These are phyloP conservation scores for Gossypium aridum DNA, from an alignment of 441 rosid genomes.

Conservation along the genomic window DNA sequence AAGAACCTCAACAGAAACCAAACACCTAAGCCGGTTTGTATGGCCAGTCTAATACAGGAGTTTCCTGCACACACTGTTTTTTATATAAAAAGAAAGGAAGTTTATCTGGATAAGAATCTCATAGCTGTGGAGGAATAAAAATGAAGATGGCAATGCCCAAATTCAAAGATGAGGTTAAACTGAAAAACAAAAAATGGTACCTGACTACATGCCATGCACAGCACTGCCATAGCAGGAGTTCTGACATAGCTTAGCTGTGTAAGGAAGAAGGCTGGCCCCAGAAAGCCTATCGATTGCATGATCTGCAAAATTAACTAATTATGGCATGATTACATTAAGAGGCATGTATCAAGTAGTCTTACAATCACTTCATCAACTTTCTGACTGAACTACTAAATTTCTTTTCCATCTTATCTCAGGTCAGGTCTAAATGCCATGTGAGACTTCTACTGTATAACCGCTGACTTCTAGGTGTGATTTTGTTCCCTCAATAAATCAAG, in stretches of 20 bases:
- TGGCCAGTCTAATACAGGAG: no score
- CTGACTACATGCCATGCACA: conserved; percentile 99
- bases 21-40: background rate
- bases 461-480: background rate
- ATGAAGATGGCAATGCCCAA: background rate
- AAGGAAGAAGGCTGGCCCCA: conserved; percentile 94
- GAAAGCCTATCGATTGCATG: conserved; percentile 95
- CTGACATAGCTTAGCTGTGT: conserved; percentile 79
- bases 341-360: background rate
- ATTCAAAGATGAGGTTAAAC: background rate
- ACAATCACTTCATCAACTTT: background rate
- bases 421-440: background rate
- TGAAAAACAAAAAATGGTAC: conserved; percentile 31
- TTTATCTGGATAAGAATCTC: background rate
- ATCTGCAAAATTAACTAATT: conserved; percentile 47
- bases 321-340: conserved; percentile 9
- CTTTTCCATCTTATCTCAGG: background rate
- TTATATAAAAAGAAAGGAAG: background rate
- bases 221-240: conserved; percentile 92
- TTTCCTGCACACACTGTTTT: background rate
- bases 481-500: background rate
- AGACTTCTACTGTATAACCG: background rate
- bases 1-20: conserved; percentile 2
- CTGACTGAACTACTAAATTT: background rate
- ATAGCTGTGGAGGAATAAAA: background rate